Evolutionary conservation across 306 rosid species (phyloP).

Genomic region (Morella rubra): DNA sequence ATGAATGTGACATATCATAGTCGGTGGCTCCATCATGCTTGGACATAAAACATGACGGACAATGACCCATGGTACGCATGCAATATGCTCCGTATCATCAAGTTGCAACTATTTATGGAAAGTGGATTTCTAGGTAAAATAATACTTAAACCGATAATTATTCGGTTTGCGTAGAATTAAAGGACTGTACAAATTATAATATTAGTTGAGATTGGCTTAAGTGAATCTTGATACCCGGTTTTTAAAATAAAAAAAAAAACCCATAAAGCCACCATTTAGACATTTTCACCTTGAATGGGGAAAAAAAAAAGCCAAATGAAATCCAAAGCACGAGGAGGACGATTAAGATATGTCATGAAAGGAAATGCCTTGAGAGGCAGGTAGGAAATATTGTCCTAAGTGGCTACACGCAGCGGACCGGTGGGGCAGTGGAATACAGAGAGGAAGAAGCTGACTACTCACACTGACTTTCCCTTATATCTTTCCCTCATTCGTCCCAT

Average conservation of each 20-base stretch:
- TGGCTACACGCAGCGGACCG: neutral
- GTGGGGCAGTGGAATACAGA: neutral
- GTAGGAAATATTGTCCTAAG: neutral
- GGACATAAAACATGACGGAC: constrained; percentile 27
- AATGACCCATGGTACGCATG: constrained; percentile 17
- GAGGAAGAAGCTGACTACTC: constrained; percentile 9
- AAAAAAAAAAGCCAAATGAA: too few relatives aligned
- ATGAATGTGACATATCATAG: constrained; percentile 34
- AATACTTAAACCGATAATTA: neutral
- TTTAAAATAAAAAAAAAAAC: too few relatives aligned
- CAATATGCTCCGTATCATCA: too few relatives aligned
- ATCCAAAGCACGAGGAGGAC: too few relatives aligned
- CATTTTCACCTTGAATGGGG: too few relatives aligned
- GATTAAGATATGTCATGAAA: neutral
- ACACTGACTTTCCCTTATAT: neutral
- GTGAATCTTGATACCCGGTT: too few relatives aligned
- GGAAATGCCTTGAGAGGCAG: neutral
- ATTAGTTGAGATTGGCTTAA: too few relatives aligned
- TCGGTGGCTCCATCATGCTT: constrained; percentile 27
- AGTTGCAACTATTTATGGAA: neutral
- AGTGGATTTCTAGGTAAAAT: neutral
- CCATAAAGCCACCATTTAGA: too few relatives aligned
- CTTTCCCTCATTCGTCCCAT: neutral
- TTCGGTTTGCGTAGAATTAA: too few relatives aligned
- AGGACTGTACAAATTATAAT: too few relatives aligned